Evolutionary conservation across 129 eudicot genomes (phyloP).

Genomic region (Centrapalus pauciflorus): DNA sequence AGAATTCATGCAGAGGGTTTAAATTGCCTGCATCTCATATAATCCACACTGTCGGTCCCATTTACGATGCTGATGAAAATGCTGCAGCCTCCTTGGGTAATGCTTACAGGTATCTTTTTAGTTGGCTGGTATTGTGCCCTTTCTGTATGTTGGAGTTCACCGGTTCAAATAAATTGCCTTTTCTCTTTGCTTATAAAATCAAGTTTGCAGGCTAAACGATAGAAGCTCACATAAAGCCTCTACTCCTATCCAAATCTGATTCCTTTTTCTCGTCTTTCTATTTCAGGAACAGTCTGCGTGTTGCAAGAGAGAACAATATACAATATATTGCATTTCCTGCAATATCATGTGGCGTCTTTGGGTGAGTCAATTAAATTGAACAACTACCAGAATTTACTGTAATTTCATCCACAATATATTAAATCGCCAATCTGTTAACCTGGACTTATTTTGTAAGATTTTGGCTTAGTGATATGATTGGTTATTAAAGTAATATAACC

Average conservation of each 20-base stretch:
- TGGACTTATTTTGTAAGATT: background rate
- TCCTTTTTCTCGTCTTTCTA: slow-evolving; percentile 5
- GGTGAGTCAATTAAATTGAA: slow-evolving; percentile 40
- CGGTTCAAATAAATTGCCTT: background rate
- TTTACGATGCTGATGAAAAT: slow-evolving; percentile 53
- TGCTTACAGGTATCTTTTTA: slow-evolving; percentile 63
- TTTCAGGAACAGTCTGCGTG: slow-evolving; percentile 71
- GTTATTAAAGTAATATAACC: background rate
- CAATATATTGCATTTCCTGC: slow-evolving; percentile 93
- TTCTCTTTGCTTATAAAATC: background rate
- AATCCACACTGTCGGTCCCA: slow-evolving; percentile 92
- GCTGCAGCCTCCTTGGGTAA: slow-evolving; percentile 54
- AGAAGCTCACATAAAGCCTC: background rate
- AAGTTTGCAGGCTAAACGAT: background rate
- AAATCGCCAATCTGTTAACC: background rate
- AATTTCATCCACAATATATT: too few relatives aligned
- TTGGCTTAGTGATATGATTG: background rate
- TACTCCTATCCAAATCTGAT: background rate
- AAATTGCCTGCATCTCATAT: slow-evolving; percentile 89
- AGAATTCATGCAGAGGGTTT: slow-evolving; percentile 65
- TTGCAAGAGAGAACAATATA: slow-evolving; percentile 76
- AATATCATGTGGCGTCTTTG: slow-evolving; percentile 78
- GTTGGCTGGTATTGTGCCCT: background rate
- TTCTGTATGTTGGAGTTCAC: background rate
- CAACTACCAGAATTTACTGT: background rate